Evolutionary conservation across 2,329 filamentous ascomycete species (phyloP), one percentile per base, ranked within the genome.

Genomic region (Aotearoamyces nothofagi): DNA sequence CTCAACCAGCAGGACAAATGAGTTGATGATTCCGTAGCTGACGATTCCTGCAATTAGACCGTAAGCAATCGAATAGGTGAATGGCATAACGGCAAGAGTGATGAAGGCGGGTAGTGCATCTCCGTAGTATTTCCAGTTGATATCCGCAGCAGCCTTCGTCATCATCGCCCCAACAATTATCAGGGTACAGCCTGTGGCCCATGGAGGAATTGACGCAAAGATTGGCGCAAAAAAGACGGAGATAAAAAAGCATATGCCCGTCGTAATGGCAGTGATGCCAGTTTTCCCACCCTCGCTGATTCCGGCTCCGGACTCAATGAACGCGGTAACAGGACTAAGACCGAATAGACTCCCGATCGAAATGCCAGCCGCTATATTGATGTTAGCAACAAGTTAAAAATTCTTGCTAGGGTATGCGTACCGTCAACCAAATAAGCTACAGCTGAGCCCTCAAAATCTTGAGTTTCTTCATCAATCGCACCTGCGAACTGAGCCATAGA

Each of bases 181-280:
- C 15, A 92, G 65, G n/a, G 84, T 84, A 48, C 78, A 84, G 26
- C 83, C 83, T 0, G 83, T 92, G 3, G 83, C 83, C 80, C 81
- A 92, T 0, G 82, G 76, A 4, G 83, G 83, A 33, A 92, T 90
- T 0, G 79, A 87, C 7, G 83, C 82, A 46, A 92, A 92, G 33
- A 92, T 87, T 0, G 83, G 83, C 0, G 83, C 82, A 49, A 92
- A 92, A 62, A 92, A 92, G 36, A 92, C 68, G 33, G 79, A 71
- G 47, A 92, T 70, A 57, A 92, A 78, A 61, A 92, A 92, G 55
- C 78, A 84, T 27, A 92, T 32, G 4, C 83, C 83, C 0, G 80
- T 76, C 10, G 70, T 60, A 51, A 87, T 79, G 26, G 81, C 73
- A 0, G 82, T 90, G n/a, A 92, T 56, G 10, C 83, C 83, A 0